These are phyloP conservation scores for Physcia stellaris DNA, from an alignment of 495 filamentous ascomycete genomes.

Conservation along the genomic window DNA sequence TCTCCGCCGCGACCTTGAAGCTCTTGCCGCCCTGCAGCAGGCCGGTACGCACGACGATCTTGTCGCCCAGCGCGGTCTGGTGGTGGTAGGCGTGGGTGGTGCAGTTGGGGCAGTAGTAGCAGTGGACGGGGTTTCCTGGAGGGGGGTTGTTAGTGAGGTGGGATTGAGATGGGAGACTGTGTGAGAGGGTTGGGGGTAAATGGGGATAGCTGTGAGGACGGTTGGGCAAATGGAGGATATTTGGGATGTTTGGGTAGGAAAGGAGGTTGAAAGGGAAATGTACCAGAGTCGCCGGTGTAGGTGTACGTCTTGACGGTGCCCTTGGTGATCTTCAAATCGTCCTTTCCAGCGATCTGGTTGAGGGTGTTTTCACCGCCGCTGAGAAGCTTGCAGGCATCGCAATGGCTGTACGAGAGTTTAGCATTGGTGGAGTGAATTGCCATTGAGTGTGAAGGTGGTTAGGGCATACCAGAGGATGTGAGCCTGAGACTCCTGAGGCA, in stretches of 20 bases:
- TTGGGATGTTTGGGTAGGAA: not conserved
- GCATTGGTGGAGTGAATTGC: too few relatives aligned
- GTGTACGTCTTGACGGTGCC: slow-evolving; percentile 31
- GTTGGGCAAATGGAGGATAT: not conserved
- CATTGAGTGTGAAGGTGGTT: too few relatives aligned
- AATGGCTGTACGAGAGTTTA: slow-evolving; percentile 29
- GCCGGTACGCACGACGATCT: slow-evolving; percentile 32
- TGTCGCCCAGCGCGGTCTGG: slow-evolving; percentile 34
- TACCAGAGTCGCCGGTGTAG: slow-evolving; percentile 37
- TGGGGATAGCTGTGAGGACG: not conserved
- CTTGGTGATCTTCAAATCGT: slow-evolving; percentile 33
- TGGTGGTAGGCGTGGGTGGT: slow-evolving; percentile 38
- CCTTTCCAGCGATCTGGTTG: slow-evolving; percentile 35
- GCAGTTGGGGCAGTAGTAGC: slow-evolving; percentile 41
- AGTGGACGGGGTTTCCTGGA: slow-evolving; percentile 35
- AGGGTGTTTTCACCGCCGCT: slow-evolving; percentile 31
- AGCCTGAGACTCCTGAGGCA: slow-evolving; percentile 26
- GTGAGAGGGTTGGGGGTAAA: not conserved
- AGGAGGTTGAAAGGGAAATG: not conserved
- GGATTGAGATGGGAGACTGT: slow-evolving; percentile 1
- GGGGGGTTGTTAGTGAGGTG: not conserved
- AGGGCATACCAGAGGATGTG: slow-evolving; percentile 35
- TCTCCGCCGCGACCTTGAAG: slow-evolving; percentile 16
- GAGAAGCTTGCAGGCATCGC: slow-evolving; percentile 37
- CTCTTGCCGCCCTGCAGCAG: slow-evolving; percentile 19